These are phyloP conservation scores for Candida endomychidarum DNA, from an alignment of 805 yeast species.

Conservation along the genomic window DNA sequence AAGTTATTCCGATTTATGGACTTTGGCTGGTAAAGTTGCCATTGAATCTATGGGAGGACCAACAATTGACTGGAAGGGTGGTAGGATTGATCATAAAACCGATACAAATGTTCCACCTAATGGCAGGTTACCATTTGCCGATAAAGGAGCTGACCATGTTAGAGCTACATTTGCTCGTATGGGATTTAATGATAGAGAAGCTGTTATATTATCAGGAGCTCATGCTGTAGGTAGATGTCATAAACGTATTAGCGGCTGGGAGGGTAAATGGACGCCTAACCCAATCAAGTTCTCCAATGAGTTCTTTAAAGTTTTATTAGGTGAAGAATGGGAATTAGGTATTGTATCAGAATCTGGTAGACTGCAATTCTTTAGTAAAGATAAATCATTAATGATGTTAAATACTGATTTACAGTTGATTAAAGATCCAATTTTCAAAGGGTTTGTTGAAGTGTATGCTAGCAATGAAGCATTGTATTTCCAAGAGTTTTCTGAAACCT, in stretches of 20 bases:
- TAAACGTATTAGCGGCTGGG: slow-evolving; percentile 68
- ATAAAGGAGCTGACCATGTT: slow-evolving; percentile 45
- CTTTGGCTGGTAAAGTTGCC: slow-evolving; percentile 66
- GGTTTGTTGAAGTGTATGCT: slow-evolving; percentile 69
- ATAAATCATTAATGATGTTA: slow-evolving; percentile 78
- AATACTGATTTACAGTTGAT: slow-evolving; percentile 74
- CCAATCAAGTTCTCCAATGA: slow-evolving; percentile 76
- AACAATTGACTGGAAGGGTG: slow-evolving; percentile 55
- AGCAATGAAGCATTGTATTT: slow-evolving; percentile 61
- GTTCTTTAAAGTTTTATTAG: slow-evolving; percentile 44
- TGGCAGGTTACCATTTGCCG: slow-evolving; percentile 53
- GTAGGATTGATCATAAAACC: slow-evolving; percentile 40
- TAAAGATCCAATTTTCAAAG: slow-evolving; percentile 57
- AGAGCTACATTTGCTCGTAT: slow-evolving; percentile 45
- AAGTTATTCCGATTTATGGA: slow-evolving; percentile 68
- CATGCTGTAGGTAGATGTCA: slow-evolving; percentile 81
- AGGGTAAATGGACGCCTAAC: slow-evolving; percentile 88
- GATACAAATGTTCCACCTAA: slow-evolving; percentile 40
- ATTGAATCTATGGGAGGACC: slow-evolving; percentile 69
- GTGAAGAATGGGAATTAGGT: slow-evolving; percentile 51
- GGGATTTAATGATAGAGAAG: slow-evolving; percentile 69
- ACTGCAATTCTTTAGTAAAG: slow-evolving; percentile 56
- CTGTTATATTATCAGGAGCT: slow-evolving; percentile 71
- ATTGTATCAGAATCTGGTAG: slow-evolving; percentile 51
- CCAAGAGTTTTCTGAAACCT: slow-evolving; percentile 63